Conservation (phyloP, 371 early-diverging fungal species). For the Apophysomyces ossiformis region DNA sequence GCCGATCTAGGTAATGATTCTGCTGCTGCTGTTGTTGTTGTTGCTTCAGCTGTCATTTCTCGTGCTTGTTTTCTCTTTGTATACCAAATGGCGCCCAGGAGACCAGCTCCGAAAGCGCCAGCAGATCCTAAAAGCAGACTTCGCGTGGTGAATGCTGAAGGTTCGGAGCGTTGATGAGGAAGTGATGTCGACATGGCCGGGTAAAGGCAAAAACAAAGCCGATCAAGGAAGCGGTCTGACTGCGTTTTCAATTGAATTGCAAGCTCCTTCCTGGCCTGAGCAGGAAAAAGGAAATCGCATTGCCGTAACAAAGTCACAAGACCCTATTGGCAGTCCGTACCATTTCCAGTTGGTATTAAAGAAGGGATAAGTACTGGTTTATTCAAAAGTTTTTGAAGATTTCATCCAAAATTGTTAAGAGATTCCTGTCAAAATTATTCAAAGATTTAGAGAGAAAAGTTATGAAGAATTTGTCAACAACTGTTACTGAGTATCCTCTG, state of each 20-base stretch:
- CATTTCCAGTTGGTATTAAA: no score
- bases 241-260: background rate
- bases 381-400: no score
- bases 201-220: background rate
- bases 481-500: no score
- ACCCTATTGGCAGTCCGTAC: no score
- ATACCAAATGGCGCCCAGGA: conserved; percentile 52
- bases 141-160: conserved; percentile 13
- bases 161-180: conserved; percentile 8
- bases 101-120: conserved; percentile 48
- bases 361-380: no score
- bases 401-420: no score
- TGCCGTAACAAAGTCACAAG: no score
- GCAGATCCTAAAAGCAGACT: conserved; percentile 38
- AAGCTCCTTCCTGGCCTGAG: no score
- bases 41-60: conserved; percentile 20
- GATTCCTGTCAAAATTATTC: no score
- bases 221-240: background rate
- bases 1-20: conserved; percentile 17
- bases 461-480: no score
- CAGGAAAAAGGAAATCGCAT: no score
- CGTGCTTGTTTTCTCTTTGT: conserved; percentile 48
- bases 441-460: no score
- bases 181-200: background rate
- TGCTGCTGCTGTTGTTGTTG: conserved; percentile 14